A percentile compares a stretch with the other conserved stretches of the same genome.
These are phyloP conservation scores for Candida railenensis DNA, from an alignment of 805 yeast genomes.

Conservation along the genomic window DNA sequence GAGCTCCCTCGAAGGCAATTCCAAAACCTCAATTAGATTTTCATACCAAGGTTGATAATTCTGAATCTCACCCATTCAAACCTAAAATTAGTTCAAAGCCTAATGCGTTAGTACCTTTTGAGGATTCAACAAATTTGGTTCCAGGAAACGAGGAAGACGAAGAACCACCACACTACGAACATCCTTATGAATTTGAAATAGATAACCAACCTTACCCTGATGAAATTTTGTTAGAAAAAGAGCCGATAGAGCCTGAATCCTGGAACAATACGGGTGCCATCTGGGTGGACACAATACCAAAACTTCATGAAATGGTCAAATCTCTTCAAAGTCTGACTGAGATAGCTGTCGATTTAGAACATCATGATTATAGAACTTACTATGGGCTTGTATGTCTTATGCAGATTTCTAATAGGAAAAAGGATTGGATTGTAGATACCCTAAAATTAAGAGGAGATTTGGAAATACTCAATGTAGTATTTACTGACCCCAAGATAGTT, in stretches of 20 bases:
- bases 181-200: constrained; percentile 83
- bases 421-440: constrained; percentile 88
- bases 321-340: constrained; percentile 52
- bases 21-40: constrained; percentile 72
- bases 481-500: constrained; percentile 75
- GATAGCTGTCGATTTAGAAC: constrained; percentile 93
- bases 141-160: constrained; percentile 33
- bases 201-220: constrained; percentile 66
- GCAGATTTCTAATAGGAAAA: constrained; percentile 84
- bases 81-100: constrained; percentile 78
- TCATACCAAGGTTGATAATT: constrained; percentile 59
- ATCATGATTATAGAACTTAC: constrained; percentile 88
- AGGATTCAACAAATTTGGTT: constrained; percentile 41
- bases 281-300: constrained; percentile 67
- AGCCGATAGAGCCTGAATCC: constrained; percentile 53
- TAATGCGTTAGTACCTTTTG: constrained; percentile 55
- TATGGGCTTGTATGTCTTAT: constrained; percentile 88
- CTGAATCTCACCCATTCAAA: constrained; percentile 68
- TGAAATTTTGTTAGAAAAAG: constrained; percentile 35
- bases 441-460: constrained; percentile 74
- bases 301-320: constrained; percentile 52
- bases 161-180: constrained; percentile 61
- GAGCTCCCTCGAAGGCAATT: constrained; percentile 26
- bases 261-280: constrained; percentile 66
- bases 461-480: constrained; percentile 63